Evolutionary conservation across 2,329 filamentous ascomycete species (phyloP).

Genomic region (Fonsecaea erecta): DNA sequence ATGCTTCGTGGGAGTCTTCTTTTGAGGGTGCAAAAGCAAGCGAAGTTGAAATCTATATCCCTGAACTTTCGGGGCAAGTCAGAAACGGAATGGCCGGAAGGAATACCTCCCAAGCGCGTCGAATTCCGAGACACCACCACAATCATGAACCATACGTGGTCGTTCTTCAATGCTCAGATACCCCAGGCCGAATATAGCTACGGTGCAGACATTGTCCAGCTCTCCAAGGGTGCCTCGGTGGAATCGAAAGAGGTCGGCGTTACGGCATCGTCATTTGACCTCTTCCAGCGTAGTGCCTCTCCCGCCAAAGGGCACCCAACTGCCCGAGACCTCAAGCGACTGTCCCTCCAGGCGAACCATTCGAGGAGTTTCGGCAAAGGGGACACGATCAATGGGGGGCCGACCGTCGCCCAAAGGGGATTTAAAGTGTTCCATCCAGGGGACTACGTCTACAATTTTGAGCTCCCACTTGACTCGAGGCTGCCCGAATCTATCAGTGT

Average conservation of each 20-base stretch:
- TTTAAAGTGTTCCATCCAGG: conserved; percentile 84
- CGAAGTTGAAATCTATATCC: conserved; percentile 90
- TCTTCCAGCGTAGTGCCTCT: conserved; percentile 49
- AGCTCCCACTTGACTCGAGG: conserved; percentile 78
- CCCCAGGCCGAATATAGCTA: conserved; percentile 63
- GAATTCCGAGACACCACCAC: conserved; percentile 84
- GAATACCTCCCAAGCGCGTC: conserved; percentile 84
- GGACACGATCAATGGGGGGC: conserved; percentile 62
- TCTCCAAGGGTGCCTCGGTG: conserved; percentile 51
- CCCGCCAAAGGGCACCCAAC: conserved; percentile 49
- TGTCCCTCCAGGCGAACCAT: conserved; percentile 80
- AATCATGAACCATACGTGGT: conserved; percentile 84
- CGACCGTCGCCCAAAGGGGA: conserved; percentile 72
- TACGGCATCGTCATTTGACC: conserved; percentile 48
- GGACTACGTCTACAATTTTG: conserved; percentile 76
- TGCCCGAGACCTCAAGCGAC: conserved; percentile 63
- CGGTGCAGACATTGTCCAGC: conserved; percentile 66
- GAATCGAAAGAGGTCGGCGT: conserved; percentile 41
- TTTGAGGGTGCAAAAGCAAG: conserved; percentile 80
- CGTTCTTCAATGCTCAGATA: conserved; percentile 81
- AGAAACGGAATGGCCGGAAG: conserved; percentile 94
- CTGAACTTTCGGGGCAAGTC: conserved; percentile 84
- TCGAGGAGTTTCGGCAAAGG: conserved; percentile 84
- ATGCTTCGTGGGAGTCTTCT: conserved; percentile 84
- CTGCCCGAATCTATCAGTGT: conserved; percentile 83